A percentile compares a stretch with the other conserved stretches of the same genome.
Evolutionary conservation across 2,329 filamentous ascomycete genomes (phyloP).

Genomic region (Botrytis hyacinthi): DNA sequence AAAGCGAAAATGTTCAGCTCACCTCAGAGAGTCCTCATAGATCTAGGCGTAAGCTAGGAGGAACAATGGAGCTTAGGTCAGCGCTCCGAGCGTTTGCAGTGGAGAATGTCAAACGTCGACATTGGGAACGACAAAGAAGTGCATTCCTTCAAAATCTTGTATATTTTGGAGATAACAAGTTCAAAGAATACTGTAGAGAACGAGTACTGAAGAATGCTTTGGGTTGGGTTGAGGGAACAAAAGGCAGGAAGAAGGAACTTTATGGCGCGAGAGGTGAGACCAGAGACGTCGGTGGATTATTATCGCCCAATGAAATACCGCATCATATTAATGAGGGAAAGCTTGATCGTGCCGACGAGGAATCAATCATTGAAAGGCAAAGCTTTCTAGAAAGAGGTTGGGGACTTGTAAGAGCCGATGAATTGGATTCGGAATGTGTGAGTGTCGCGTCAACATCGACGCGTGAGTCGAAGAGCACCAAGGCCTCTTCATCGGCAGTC

Average conservation of each 20-base stretch:
- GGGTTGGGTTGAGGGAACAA: slow-evolving; percentile 26
- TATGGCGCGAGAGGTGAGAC: slow-evolving; percentile 16
- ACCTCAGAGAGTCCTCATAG: neutral
- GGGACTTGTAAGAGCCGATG: slow-evolving; percentile 7
- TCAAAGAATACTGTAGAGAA: slow-evolving; percentile 31
- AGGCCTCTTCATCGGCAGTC: neutral
- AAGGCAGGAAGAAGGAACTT: slow-evolving; percentile 14
- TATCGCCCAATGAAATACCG: neutral
- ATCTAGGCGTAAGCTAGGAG: neutral
- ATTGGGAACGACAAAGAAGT: slow-evolving; percentile 30
- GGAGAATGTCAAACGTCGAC: slow-evolving; percentile 33
- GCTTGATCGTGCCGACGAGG: neutral
- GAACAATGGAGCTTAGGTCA: slow-evolving; percentile 8
- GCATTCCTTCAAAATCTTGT: slow-evolving; percentile 33
- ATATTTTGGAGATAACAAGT: slow-evolving; percentile 32
- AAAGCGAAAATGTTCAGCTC: neutral
- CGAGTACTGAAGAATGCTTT: slow-evolving; percentile 31
- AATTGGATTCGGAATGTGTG: slow-evolving; percentile 20
- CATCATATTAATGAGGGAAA: neutral
- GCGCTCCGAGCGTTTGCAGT: slow-evolving; percentile 25
- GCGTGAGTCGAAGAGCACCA: neutral
- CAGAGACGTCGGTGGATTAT: slow-evolving; percentile 17
- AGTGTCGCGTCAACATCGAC: slow-evolving; percentile 1
- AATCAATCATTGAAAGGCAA: slow-evolving; percentile 15
- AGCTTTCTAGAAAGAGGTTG: slow-evolving; percentile 18